Conservation (phyloP, 306 rosid genomes). For the Casuarina glauca region DNA sequence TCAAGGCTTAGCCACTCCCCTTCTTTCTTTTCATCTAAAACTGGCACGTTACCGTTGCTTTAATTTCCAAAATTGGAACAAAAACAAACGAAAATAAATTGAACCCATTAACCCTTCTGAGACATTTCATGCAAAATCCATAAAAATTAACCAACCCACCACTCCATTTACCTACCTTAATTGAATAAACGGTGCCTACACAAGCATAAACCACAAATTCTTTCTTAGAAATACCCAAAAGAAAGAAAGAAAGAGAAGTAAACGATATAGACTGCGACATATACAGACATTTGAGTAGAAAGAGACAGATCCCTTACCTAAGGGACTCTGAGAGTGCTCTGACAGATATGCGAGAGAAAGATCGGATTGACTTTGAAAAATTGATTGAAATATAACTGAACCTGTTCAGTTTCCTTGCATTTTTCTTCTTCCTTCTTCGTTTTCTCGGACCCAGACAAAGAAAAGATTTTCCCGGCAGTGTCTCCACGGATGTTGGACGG, state of each 20-base stretch:
- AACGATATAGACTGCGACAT: neutral
- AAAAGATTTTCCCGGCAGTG: neutral
- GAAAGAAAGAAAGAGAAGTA: neutral
- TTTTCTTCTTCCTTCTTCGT: neutral
- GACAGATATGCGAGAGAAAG: neutral
- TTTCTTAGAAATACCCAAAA: neutral
- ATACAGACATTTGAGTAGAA: neutral
- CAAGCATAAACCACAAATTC: constrained; percentile 1
- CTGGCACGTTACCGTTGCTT: neutral
- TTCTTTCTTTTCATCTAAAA: neutral
- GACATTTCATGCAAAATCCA: neutral
- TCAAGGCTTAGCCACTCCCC: neutral
- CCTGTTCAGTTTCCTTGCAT: neutral
- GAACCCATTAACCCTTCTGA: neutral
- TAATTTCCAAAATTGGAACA: neutral
- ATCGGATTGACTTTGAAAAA: neutral
- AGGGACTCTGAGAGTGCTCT: neutral
- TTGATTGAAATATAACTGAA: neutral
- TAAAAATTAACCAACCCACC: neutral
- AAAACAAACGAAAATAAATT: neutral
- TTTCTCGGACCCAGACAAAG: neutral
- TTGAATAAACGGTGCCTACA: neutral
- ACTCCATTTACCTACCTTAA: neutral
- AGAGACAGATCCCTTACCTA: neutral
- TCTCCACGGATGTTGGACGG: too few relatives aligned